A percentile compares a stretch with the other conserved stretches of the same genome.
phyloP scores from a whole-genome alignment of 176 grass and related monocot species.

The Carex pumila region DNA sequence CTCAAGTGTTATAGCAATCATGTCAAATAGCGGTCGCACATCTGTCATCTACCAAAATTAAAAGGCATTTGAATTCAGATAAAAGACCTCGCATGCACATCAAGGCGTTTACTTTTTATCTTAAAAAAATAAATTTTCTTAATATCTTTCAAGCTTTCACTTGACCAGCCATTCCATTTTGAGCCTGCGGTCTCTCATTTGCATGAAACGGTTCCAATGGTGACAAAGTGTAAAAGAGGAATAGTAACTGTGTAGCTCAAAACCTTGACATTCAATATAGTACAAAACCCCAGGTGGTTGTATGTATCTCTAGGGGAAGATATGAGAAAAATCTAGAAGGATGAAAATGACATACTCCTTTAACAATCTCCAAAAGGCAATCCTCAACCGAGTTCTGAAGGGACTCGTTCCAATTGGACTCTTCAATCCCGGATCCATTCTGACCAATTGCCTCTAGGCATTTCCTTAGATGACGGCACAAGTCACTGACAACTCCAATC shows the following conservation, averaged over 20 bases:
- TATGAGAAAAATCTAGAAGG: neutral
- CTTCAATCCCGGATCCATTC: conserved; percentile 37
- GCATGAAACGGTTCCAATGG: neutral
- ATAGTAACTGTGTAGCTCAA: neutral
- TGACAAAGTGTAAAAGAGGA: neutral
- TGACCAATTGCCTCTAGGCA: conserved; percentile 74
- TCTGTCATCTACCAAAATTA: conserved; percentile 65
- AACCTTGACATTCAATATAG: neutral
- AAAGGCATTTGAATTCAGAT: conserved; percentile 19
- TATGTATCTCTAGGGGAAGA: neutral
- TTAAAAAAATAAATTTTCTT: neutral
- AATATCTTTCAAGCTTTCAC: neutral
- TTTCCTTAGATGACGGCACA: conserved; percentile 95
- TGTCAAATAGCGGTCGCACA: conserved; percentile 63
- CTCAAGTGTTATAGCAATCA: conserved; percentile 83
- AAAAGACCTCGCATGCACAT: neutral
- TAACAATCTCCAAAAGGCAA: conserved; percentile 89
- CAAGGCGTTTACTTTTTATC: neutral
- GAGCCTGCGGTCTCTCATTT: neutral
- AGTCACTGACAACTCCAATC: conserved; percentile 59
- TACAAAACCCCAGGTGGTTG: neutral
- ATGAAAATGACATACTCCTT: conserved; percentile 51
- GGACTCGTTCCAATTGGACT: conserved; percentile 75
- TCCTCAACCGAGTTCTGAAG: conserved; percentile 88
- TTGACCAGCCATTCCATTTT: neutral